Conservation (phyloP, 495 filamentous ascomycete genomes). For the Aspergillus avenaceus region DNA sequence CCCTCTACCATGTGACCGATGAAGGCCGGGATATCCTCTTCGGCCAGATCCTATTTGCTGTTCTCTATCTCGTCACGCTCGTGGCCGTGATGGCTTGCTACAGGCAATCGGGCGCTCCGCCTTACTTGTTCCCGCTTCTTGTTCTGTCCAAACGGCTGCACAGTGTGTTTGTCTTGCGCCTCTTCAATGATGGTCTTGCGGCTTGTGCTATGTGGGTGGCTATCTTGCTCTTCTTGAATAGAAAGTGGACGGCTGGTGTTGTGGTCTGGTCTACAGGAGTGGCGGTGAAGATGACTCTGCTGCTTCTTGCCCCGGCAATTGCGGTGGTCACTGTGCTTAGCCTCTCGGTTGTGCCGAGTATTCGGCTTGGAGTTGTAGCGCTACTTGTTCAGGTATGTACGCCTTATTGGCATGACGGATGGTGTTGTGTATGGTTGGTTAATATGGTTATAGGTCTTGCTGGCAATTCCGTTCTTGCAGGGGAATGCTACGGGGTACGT, state of each 20-base stretch:
- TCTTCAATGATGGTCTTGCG: slow-evolving; percentile 94
- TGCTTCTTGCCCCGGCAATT: slow-evolving; percentile 77
- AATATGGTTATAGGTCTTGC: slow-evolving; percentile 42
- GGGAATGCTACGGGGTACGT: slow-evolving; percentile 67
- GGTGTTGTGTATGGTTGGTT: background rate
- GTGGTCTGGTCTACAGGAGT: slow-evolving; percentile 71
- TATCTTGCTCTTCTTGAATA: slow-evolving; percentile 69
- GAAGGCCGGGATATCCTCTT: slow-evolving; percentile 69
- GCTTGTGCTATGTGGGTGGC: slow-evolving; percentile 75
- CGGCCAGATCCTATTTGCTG: slow-evolving; percentile 77
- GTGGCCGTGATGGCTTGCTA: slow-evolving; percentile 80
- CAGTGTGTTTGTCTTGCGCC: slow-evolving; percentile 84
- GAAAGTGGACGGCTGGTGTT: slow-evolving; percentile 67
- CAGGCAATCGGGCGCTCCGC: slow-evolving; percentile 70
- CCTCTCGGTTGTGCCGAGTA: slow-evolving; percentile 54
- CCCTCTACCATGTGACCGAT: slow-evolving; percentile 73
- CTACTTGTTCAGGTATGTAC: slow-evolving; percentile 62
- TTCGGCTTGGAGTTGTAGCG: slow-evolving; percentile 67
- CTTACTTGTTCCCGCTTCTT: slow-evolving; percentile 83
- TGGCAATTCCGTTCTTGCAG: slow-evolving; percentile 74
- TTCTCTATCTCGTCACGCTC: slow-evolving; percentile 71
- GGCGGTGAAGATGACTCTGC: slow-evolving; percentile 89
- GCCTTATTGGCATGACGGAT: background rate
- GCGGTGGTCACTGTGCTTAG: slow-evolving; percentile 68
- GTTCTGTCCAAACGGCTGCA: slow-evolving; percentile 89